phyloP scores from a whole-genome alignment of 106 monocot genomes.

The Ottelia alismoides region DNA sequence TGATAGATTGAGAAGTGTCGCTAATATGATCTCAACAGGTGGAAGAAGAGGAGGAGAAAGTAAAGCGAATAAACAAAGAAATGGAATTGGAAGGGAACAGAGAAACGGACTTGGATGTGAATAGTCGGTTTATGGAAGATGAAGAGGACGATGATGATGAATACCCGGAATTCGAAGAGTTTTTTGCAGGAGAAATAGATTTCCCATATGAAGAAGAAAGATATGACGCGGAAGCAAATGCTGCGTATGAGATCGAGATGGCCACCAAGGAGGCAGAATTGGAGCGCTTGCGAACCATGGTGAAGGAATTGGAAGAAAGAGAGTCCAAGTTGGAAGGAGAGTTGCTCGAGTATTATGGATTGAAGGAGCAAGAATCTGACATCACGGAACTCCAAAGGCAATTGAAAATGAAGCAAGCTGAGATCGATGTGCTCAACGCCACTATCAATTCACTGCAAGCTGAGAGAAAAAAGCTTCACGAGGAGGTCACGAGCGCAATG shows the following conservation, averaged over 20 bases:
- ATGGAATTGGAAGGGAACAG: too few relatives aligned
- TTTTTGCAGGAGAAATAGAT: slow-evolving; percentile 75
- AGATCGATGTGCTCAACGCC: slow-evolving; percentile 74
- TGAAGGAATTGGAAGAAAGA: slow-evolving; percentile 71
- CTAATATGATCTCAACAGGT: slow-evolving; percentile 4
- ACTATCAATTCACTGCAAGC: slow-evolving; percentile 61
- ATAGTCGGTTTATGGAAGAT: too few relatives aligned
- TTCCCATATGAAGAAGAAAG: slow-evolving; percentile 52
- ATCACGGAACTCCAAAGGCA: slow-evolving; percentile 65
- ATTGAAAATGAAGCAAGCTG: slow-evolving; percentile 61
- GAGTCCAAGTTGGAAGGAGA: slow-evolving; percentile 91
- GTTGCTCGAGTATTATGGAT: slow-evolving; percentile 84
- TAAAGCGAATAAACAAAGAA: slow-evolving; percentile 66
- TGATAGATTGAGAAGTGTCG: too few relatives aligned
- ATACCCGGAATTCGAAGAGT: slow-evolving; percentile 56
- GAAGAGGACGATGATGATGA: slow-evolving; percentile 46
- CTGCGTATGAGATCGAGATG: slow-evolving; percentile 58
- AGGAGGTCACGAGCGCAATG: slow-evolving; percentile 33
- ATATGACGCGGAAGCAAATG: slow-evolving; percentile 16
- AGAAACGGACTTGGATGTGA: slow-evolving; percentile 9
- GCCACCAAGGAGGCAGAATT: slow-evolving; percentile 52
- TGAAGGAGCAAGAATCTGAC: slow-evolving; percentile 81
- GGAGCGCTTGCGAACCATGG: slow-evolving; percentile 42
- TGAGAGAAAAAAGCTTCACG: slow-evolving; percentile 82
- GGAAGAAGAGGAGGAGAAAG: slow-evolving; percentile 70